A percentile compares a stretch with the other conserved stretches of the same genome.
phyloP scores from a whole-genome alignment of 2,329 filamentous ascomycete species.

The Ceratocystis papillata region DNA sequence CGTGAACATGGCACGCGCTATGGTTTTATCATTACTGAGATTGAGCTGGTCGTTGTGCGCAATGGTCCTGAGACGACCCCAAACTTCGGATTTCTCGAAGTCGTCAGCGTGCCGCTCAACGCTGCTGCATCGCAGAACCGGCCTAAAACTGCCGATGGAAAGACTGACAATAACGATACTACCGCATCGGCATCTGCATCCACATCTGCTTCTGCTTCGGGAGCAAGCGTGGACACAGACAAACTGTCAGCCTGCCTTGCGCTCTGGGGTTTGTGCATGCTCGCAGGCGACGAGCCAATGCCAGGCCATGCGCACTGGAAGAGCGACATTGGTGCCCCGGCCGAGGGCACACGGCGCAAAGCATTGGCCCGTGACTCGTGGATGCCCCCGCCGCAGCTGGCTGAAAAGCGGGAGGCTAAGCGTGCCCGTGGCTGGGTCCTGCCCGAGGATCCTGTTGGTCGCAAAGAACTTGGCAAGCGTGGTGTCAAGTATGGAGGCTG shows the following conservation, averaged over 20 bases:
- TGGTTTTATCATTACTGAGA: constrained; percentile 93
- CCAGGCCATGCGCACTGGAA: constrained; percentile 53
- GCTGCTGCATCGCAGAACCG: constrained; percentile 15
- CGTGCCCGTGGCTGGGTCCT: constrained; percentile 61
- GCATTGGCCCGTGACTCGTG: constrained; percentile 58
- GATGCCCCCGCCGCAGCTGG: constrained; percentile 63
- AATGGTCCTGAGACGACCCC: constrained; percentile 62
- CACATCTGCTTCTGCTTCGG: not conserved
- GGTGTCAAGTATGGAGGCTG: constrained; percentile 36
- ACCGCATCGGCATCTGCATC: constrained; percentile 26
- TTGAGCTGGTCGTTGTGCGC: constrained; percentile 83
- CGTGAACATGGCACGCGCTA: constrained; percentile 88
- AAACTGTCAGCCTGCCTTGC: constrained; percentile 60
- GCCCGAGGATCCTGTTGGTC: constrained; percentile 61
- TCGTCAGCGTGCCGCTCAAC: constrained; percentile 52
- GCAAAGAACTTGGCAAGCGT: constrained; percentile 60
- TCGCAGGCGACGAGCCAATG: constrained; percentile 51
- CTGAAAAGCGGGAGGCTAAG: constrained; percentile 68
- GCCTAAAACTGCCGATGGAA: constrained; percentile 24
- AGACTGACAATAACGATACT: constrained; percentile 27
- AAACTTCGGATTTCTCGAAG: constrained; percentile 80
- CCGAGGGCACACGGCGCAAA: constrained; percentile 60
- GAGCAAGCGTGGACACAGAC: constrained; percentile 26
- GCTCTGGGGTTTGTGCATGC: constrained; percentile 66
- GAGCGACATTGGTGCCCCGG: constrained; percentile 63